Conservation (phyloP, 2,329 filamentous ascomycete species). For the Diaporthe sp. region DNA sequence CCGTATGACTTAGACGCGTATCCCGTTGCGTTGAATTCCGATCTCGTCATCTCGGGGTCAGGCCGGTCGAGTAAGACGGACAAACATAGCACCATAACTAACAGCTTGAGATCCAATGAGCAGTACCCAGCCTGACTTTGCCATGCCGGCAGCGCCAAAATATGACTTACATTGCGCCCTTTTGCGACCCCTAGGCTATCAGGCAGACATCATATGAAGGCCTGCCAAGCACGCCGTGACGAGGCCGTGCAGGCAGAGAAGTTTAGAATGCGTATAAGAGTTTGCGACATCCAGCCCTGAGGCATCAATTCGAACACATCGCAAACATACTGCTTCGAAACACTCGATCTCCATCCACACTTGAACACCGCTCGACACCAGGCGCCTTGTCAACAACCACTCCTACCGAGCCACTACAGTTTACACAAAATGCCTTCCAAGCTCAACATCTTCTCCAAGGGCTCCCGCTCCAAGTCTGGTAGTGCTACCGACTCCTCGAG, state of each 20-base stretch:
- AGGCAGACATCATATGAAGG: constrained; percentile 13
- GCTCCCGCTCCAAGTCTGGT: constrained; percentile 25
- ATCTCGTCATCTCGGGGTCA: constrained; percentile 19
- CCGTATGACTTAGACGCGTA: constrained; percentile 12
- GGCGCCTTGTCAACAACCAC: background rate
- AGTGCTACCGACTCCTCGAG: background rate
- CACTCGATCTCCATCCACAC: background rate
- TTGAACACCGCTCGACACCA: background rate
- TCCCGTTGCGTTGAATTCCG: constrained; percentile 1
- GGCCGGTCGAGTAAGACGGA: constrained; percentile 26
- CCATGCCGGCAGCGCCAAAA: background rate
- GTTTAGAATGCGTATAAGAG: constrained; percentile 1
- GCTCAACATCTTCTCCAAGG: constrained; percentile 37
- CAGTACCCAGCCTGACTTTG: background rate
- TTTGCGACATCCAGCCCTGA: constrained; percentile 3
- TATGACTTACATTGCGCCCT: background rate
- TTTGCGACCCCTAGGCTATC: background rate
- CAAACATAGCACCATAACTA: constrained; percentile 29
- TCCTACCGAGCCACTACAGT: background rate
- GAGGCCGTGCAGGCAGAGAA: constrained; percentile 8
- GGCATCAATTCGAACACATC: background rate
- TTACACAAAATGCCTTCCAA: constrained; percentile 25
- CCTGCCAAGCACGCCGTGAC: constrained; percentile 19
- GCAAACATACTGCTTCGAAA: background rate
- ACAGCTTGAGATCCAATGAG: background rate